Evolutionary conservation across 495 filamentous ascomycete genomes (phyloP).

Genomic region (Xylaria flabelliformis): DNA sequence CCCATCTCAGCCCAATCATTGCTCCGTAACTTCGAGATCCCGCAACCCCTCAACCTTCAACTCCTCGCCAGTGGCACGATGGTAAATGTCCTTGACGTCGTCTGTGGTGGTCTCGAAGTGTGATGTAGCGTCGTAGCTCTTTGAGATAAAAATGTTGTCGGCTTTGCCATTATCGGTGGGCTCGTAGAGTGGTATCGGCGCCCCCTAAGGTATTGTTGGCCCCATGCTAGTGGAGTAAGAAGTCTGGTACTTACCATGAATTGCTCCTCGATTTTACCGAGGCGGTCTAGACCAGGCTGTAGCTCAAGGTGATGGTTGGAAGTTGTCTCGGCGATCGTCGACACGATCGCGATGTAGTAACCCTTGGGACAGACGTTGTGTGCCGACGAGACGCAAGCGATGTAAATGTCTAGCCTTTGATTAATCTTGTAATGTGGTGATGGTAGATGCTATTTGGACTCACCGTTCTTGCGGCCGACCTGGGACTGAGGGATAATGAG

Average conservation of each 20-base stretch:
- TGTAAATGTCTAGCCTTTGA: constrained; percentile 83
- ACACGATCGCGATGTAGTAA: constrained; percentile 98
- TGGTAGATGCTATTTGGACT: constrained; percentile 31
- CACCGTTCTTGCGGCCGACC: constrained; percentile 92
- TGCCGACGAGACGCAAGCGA: constrained; percentile 91
- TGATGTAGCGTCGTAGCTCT: constrained; percentile 96
- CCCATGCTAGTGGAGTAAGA: background rate
- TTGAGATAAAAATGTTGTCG: constrained; percentile 96
- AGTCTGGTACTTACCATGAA: constrained; percentile 69
- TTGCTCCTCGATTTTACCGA: constrained; percentile 94
- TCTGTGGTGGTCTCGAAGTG: constrained; percentile 94
- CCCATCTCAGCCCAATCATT: constrained; percentile 37
- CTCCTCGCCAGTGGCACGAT: constrained; percentile 84
- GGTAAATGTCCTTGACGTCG: constrained; percentile 94
- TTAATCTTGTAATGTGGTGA: background rate
- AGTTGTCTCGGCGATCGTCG: constrained; percentile 90
- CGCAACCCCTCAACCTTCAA: constrained; percentile 69
- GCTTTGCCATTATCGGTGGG: constrained; percentile 83
- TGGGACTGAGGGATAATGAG: constrained; percentile 98
- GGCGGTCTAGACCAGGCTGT: constrained; percentile 88
- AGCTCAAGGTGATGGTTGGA: constrained; percentile 96
- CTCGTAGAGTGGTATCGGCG: constrained; percentile 91
- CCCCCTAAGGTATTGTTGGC: constrained; percentile 54
- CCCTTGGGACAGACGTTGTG: constrained; percentile 99
- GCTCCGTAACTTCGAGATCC: constrained; percentile 61